Conservation (phyloP, 805 yeast genomes). For the Yamadazyma philogaea region DNA sequence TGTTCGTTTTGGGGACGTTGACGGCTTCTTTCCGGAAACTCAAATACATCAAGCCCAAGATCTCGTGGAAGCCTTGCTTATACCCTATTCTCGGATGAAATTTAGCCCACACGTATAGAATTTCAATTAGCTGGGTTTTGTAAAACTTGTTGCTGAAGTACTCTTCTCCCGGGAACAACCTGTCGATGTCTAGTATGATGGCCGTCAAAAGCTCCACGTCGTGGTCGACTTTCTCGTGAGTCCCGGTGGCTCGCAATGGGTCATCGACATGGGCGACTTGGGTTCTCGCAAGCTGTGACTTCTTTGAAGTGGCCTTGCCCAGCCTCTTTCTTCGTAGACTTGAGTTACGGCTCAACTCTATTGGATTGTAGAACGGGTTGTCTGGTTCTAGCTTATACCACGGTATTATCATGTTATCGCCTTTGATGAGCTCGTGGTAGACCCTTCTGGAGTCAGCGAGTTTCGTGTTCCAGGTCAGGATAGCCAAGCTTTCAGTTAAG, state of each 20-base stretch:
- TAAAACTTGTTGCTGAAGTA: constrained; percentile 22
- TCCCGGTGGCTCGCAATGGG: constrained; percentile 7
- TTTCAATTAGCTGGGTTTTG: constrained; percentile 36
- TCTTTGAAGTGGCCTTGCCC: constrained; percentile 5
- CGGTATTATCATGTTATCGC: constrained; percentile 33
- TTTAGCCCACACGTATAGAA: constrained; percentile 49
- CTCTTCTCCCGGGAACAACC: constrained; percentile 50
- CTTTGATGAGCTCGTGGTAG: constrained; percentile 30
- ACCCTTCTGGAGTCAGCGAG: constrained; percentile 31
- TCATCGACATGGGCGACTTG: constrained; percentile 13
- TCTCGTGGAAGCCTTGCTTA: constrained; percentile 55
- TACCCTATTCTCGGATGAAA: constrained; percentile 47
- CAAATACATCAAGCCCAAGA: constrained; percentile 47
- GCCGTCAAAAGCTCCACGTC: constrained; percentile 41
- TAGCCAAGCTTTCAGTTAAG: constrained; percentile 35
- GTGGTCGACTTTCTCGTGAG: constrained; percentile 10
- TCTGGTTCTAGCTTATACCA: constrained; percentile 36
- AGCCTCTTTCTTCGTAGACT: constrained; percentile 10
- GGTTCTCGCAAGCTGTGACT: constrained; percentile 18
- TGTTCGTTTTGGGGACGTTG: constrained; percentile 23
- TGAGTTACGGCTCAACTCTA: constrained; percentile 15
- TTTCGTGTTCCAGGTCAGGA: constrained; percentile 30
- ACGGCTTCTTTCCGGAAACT: constrained; percentile 37
- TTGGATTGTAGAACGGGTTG: constrained; percentile 22
- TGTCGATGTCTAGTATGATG: constrained; percentile 49